Conservation (phyloP, 2,329 filamentous ascomycete species). For the Parascedosporium putredinis region DNA sequence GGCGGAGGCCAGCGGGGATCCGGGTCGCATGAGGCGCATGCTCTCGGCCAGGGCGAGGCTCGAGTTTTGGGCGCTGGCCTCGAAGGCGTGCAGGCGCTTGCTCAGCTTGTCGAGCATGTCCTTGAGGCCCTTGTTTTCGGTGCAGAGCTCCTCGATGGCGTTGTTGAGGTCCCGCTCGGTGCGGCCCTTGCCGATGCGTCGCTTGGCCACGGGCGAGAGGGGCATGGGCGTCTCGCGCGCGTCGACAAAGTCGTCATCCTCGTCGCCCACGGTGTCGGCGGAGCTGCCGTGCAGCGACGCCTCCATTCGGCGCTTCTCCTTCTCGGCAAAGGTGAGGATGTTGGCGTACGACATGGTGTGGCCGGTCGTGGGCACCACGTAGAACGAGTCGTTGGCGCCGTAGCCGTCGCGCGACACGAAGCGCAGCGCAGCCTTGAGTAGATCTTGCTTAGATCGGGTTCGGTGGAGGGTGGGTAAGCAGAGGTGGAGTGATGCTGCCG, state of each 20-base stretch:
- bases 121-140: conserved; percentile 81
- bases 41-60: conserved; percentile 81
- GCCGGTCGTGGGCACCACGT: conserved; percentile 84
- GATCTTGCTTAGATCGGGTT: conserved; percentile 71
- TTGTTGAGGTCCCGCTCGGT: conserved; percentile 43
- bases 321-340: conserved; percentile 63
- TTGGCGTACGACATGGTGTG: conserved; percentile 89
- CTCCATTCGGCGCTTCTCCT: conserved; percentile 51
- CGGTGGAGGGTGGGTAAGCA: conserved; percentile 19
- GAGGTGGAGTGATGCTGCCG: conserved; percentile 21
- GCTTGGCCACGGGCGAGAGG: conserved; percentile 31
- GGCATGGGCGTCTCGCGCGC: conserved; percentile 56
- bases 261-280: conserved; percentile 42
- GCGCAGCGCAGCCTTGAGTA: conserved; percentile 76
- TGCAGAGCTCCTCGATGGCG: conserved; percentile 74
- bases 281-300: conserved; percentile 40
- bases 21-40: conserved; percentile 50
- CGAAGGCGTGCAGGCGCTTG: conserved; percentile 83
- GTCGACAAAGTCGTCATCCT: conserved; percentile 83
- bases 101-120: conserved; percentile 77
- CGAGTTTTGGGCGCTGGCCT: conserved; percentile 81
- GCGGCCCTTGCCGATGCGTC: conserved; percentile 28
- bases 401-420: conserved; percentile 63
- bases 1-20: conserved; percentile 30
- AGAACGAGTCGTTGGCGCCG: conserved; percentile 68